A percentile compares a stretch with the other conserved stretches of the same genome.
Conservation (phyloP, 768 basidiomycete species). For the Auricularia cornea region DNA sequence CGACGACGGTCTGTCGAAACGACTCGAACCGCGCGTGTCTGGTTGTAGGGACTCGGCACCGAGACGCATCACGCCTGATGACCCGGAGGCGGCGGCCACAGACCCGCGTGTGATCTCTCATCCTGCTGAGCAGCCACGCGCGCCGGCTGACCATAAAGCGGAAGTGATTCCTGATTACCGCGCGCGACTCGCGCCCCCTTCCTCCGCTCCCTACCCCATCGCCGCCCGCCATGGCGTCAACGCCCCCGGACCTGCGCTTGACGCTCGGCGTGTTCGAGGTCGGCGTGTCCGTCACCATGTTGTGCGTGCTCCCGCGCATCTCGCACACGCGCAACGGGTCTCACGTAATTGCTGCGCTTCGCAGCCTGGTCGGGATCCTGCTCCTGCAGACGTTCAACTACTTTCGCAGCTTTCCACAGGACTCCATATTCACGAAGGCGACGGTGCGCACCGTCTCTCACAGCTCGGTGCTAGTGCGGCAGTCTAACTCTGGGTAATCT, state of each 20-base stretch:
- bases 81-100: too few relatives aligned
- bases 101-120: too few relatives aligned
- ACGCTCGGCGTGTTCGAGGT: not conserved
- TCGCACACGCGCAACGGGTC: not conserved
- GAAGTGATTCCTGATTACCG: too few relatives aligned
- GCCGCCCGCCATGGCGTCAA: not conserved
- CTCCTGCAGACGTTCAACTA: not conserved
- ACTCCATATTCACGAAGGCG: not conserved
- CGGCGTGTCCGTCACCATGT: not conserved
- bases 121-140: too few relatives aligned
- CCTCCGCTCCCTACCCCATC: not conserved
- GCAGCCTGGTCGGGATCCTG: not conserved
- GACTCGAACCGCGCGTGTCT: too few relatives aligned
- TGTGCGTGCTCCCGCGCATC: not conserved
- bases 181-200: not conserved
- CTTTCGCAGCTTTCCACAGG: not conserved
- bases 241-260: not conserved
- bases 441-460: not conserved
- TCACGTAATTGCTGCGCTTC: not conserved
- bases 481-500: not conserved
- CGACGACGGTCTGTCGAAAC: too few relatives aligned
- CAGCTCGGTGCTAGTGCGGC: too few relatives aligned
- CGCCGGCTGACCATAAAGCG: too few relatives aligned
- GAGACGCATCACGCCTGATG: too few relatives aligned
- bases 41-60: too few relatives aligned